phyloP scores from a whole-genome alignment of 2,329 filamentous ascomycete species.

The Fusarium globosum region DNA sequence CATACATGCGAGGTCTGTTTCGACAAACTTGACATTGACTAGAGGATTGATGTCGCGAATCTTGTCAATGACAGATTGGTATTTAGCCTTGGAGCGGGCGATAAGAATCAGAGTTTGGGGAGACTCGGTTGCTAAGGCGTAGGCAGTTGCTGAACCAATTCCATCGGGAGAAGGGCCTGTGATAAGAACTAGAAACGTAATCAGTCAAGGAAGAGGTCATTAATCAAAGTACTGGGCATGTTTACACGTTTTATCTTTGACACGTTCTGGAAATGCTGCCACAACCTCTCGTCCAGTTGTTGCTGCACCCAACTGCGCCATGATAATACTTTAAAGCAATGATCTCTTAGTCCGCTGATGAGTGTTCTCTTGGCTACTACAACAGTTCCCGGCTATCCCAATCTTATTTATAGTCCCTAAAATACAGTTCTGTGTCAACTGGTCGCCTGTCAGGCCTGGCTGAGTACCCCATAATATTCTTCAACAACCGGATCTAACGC shows the following conservation, averaged over 20 bases:
- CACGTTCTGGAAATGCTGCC: not conserved
- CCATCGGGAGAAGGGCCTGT: not conserved
- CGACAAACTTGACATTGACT: not conserved
- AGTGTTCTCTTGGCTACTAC: not conserved
- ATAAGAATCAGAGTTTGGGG: not conserved
- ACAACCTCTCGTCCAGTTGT: not conserved
- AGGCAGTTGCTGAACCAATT: not conserved
- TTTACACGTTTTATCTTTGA: not conserved
- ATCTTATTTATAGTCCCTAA: not conserved
- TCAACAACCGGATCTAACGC: not conserved
- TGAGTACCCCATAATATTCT: not conserved
- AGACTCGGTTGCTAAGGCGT: not conserved
- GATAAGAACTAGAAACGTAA: not conserved
- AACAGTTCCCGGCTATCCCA: not conserved
- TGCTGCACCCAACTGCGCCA: not conserved
- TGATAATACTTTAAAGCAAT: not conserved
- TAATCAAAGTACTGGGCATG: fast-evolving
- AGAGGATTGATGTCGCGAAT: not conserved
- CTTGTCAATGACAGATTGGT: not conserved
- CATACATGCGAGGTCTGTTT: not conserved
- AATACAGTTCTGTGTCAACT: not conserved
- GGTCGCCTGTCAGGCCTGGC: too few species aligned
- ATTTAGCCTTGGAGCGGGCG: not conserved
- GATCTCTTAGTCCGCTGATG: fast-evolving
- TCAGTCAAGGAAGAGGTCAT: fast-evolving